Evolutionary conservation across 306 rosid species (phyloP).

Genomic region (Carpinus viminea): DNA sequence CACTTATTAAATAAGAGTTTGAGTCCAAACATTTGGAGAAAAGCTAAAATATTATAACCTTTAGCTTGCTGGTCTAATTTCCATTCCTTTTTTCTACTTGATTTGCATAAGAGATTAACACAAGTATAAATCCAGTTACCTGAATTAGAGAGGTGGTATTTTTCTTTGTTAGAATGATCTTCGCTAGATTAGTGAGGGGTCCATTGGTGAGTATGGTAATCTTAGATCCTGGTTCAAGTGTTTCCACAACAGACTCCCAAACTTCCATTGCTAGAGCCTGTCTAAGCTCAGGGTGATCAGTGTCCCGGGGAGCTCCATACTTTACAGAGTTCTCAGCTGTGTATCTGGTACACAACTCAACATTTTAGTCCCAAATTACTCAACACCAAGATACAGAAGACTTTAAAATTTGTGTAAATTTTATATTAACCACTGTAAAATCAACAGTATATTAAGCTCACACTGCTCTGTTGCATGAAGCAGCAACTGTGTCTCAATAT

Average conservation of each 20-base stretch:
- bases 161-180: constrained; percentile 42
- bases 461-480: too few relatives aligned
- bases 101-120: not conserved
- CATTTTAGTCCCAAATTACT: constrained; percentile 1
- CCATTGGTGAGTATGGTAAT: constrained; percentile 84
- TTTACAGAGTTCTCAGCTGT: constrained; percentile 62
- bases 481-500: too few relatives aligned
- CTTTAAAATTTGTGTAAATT: too few relatives aligned
- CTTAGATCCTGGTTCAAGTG: constrained; percentile 58
- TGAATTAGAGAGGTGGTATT: constrained; percentile 56
- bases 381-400: not conserved
- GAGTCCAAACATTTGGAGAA: too few relatives aligned
- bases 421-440: too few relatives aligned
- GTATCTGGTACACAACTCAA: constrained; percentile 49
- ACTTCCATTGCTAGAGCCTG: constrained; percentile 72
- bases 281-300: constrained; percentile 71
- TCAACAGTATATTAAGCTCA: too few relatives aligned
- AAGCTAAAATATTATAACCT: too few relatives aligned
- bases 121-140: constrained; percentile 38
- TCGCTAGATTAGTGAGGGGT: constrained; percentile 88
- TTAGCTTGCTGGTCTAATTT: too few relatives aligned
- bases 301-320: constrained; percentile 63
- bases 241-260: constrained; percentile 62
- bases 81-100: too few relatives aligned
- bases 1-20: too few relatives aligned